Evolutionary conservation across 768 basidiomycete genomes (phyloP).

Genomic region (Hydnum rufescens): DNA sequence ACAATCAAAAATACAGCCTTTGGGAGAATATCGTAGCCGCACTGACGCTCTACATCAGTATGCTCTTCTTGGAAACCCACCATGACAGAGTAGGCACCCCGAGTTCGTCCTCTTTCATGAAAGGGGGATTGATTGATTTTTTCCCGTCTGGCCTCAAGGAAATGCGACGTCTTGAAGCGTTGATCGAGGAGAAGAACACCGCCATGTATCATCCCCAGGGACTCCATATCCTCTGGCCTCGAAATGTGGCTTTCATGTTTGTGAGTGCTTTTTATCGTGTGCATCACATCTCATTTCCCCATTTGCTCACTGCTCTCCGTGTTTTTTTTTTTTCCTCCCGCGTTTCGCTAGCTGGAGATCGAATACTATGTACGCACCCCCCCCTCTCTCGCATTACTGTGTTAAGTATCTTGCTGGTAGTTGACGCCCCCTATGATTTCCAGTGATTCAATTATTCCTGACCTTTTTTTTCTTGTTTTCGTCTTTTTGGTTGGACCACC

Average conservation of each 20-base stretch:
- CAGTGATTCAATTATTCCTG: too few relatives aligned
- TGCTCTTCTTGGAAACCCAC: slow-evolving; percentile 46
- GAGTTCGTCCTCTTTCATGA: neutral
- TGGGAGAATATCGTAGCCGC: slow-evolving; percentile 65
- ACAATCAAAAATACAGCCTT: slow-evolving; percentile 51
- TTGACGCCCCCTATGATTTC: too few relatives aligned
- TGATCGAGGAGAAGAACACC: slow-evolving; percentile 49
- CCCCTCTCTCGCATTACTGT: neutral
- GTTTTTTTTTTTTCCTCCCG: slow-evolving; percentile 2
- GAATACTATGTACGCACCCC: slow-evolving; percentile 44
- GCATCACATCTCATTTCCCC: neutral
- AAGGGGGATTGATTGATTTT: too few relatives aligned
- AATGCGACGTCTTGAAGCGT: slow-evolving; percentile 41
- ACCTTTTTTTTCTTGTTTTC: too few relatives aligned
- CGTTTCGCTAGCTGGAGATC: slow-evolving; percentile 62
- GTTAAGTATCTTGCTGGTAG: neutral
- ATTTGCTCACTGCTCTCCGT: slow-evolving; percentile 1
- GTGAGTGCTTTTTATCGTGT: slow-evolving; percentile 31
- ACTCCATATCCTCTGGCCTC: slow-evolving; percentile 72
- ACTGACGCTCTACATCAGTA: slow-evolving; percentile 61
- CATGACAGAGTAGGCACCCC: slow-evolving; percentile 49
- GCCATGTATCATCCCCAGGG: slow-evolving; percentile 70
- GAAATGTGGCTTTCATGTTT: slow-evolving; percentile 71
- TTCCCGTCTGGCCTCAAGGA: slow-evolving; percentile 35
- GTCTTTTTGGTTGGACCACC: too few relatives aligned